Base-by-base conservation (phyloP, 2,329 filamentous ascomycete species). In the Alternaria postmessia region DNA sequence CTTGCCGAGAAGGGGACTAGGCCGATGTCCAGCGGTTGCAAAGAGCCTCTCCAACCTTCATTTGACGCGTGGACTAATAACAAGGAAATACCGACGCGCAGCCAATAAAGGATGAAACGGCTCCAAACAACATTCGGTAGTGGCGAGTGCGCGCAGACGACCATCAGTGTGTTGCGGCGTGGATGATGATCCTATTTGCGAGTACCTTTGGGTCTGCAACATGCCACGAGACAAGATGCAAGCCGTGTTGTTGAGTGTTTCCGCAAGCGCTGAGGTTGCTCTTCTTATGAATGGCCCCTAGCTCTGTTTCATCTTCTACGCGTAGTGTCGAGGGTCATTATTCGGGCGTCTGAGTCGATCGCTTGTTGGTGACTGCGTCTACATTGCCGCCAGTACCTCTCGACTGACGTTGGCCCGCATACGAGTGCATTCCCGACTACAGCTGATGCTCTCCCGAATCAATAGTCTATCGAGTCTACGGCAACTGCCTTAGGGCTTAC, bases 261-360 rank as follows among this genome's bases (percentile, higher is more conserved):
- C 59, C 64, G 54, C 72, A 76, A 73, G 71, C 75, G 74, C 74
- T 73, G 71, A 49, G 65, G 63, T 54, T 64, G 56, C 49, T 54
- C 59, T 55, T 65, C 62, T 68, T 68, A 68, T 71, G 63, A 68
- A 59, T 68, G 64, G 67, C 60, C 59, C 67, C 54, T 54, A 61
- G 62, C 61, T 60, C 56, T 64, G 73, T 75, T 75, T 76, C 73
- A 71, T 67, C 58, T 68, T 61, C 61, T 64, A 59, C 67, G 58
- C 55, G 65, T 68, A 61, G 69, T 66, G 69, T 71, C 69, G 56
- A 59, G 57, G 42, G 49, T 47, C 54, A 59, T 67, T 60, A 71
- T 73, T 75, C 68, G 73, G 70, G 66, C 54, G 53, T 44, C 63
- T 55, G 48, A 59, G 59, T 41, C 54, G 47, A 53, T 55, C 65